These are phyloP conservation scores for Clausena lansium DNA, from an alignment of 345 rosid genomes.

Conservation along the genomic window DNA sequence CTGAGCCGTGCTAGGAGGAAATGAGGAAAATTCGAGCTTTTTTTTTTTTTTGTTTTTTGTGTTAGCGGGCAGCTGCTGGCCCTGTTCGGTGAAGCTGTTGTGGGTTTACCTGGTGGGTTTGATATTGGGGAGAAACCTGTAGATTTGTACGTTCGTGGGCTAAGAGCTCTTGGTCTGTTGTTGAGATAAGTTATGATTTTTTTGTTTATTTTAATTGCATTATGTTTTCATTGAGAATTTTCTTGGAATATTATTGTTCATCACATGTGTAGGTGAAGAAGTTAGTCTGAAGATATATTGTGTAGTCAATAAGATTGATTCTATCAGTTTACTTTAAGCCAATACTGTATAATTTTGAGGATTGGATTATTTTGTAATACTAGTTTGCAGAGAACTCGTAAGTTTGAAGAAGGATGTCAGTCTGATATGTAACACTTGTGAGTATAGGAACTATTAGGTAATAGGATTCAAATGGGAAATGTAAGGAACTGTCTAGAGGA, in stretches of 20 bases:
- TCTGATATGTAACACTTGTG: no score
- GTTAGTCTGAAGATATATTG: no score
- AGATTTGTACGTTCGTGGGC: slow-evolving; percentile 30
- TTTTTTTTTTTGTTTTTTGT: no score
- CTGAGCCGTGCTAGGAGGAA: slow-evolving; percentile 21
- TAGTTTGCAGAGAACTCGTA: neutral
- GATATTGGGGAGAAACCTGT: slow-evolving; percentile 37
- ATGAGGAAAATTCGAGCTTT: slow-evolving; percentile 30
- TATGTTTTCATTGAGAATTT: no score
- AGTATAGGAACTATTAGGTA: neutral
- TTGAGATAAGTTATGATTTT: slow-evolving; percentile 12
- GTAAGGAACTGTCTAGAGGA: neutral
- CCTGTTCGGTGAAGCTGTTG: slow-evolving; percentile 31
- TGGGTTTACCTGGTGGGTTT: slow-evolving; percentile 39
- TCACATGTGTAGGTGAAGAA: no score
- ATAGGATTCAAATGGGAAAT: no score
- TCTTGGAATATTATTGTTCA: no score
- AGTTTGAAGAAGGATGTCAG: no score
- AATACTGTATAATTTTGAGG: neutral
- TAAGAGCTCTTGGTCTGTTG: slow-evolving; percentile 32
- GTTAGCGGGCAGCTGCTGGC: slow-evolving; percentile 31
- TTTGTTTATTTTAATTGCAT: neutral
- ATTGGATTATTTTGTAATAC: neutral
- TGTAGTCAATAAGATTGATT: no score
- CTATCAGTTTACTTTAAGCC: no score